Conservation (phyloP, 768 basidiomycete species). For the Mycena latifolia region DNA sequence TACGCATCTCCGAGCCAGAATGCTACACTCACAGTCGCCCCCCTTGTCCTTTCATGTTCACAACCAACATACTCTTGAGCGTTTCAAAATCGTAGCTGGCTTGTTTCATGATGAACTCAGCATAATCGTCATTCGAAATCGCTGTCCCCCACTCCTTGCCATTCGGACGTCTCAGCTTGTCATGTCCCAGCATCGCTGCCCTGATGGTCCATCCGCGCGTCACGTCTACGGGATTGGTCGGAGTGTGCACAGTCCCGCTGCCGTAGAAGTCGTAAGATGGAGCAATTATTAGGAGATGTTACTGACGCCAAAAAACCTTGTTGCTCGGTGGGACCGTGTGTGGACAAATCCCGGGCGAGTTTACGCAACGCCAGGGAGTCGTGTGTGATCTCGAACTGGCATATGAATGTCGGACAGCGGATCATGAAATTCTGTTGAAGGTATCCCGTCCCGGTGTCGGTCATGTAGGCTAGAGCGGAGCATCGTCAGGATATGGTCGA, state of each 20-base stretch:
- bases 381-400: constrained; percentile 55
- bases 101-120: constrained; percentile 19
- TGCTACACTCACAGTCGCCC: constrained; percentile 41
- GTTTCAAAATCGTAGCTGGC: constrained; percentile 40
- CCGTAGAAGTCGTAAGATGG: not conserved
- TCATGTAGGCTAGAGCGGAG: constrained; percentile 56
- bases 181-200: constrained; percentile 20
- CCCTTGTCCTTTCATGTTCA: constrained; percentile 35
- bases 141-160: not conserved
- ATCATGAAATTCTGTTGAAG: constrained; percentile 55
- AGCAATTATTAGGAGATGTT: not conserved
- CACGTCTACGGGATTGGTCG: constrained; percentile 42
- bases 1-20: not conserved
- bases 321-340: not conserved
- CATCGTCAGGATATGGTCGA: not conserved
- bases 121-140: constrained; percentile 21
- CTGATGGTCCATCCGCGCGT: constrained; percentile 44
- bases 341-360: constrained; percentile 54
- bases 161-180: constrained; percentile 12
- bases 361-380: constrained; percentile 57
- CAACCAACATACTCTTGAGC: constrained; percentile 7
- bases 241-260: constrained; percentile 51
- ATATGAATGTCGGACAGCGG: constrained; percentile 47
- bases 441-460: constrained; percentile 58
- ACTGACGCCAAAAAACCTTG: constrained; percentile 38